phyloP scores from a whole-genome alignment of 2,329 filamentous ascomycete genomes.

The Pseudocercospora cruenta region DNA sequence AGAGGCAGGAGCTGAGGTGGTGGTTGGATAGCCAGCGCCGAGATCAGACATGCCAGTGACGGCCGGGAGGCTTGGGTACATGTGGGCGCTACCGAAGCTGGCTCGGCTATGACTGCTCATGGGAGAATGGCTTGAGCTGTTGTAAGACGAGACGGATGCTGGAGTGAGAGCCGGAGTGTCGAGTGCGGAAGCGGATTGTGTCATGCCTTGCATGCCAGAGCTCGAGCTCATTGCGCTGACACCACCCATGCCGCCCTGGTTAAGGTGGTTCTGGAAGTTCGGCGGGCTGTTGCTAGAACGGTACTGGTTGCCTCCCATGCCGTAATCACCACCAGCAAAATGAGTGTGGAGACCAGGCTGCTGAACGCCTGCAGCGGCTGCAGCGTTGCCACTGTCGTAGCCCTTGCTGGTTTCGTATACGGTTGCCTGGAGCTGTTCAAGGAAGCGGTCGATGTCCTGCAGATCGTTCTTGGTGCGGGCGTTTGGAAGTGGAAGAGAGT shows the following conservation, averaged over 20 bases:
- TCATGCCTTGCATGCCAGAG: conserved; percentile 41
- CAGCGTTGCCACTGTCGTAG: conserved; percentile 81
- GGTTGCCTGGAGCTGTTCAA: conserved; percentile 94
- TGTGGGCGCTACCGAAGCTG: conserved; percentile 60
- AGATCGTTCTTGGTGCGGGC: conserved; percentile 92
- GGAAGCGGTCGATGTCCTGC: conserved; percentile 88
- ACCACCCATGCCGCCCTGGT: conserved; percentile 36
- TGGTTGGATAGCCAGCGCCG: conserved; percentile 61
- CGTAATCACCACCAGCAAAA: conserved; percentile 42
- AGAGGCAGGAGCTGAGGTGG: conserved; percentile 68
- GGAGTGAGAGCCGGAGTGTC: conserved; percentile 79
- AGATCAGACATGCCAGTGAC: conserved; percentile 67
- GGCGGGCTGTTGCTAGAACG: conserved; percentile 63
- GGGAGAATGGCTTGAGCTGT: conserved; percentile 72
- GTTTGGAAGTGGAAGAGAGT: conserved; percentile 87
- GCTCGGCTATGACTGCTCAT: conserved; percentile 65
- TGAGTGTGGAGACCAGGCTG: conserved; percentile 70
- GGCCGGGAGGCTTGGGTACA: conserved; percentile 76
- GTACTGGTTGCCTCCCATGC: conserved; percentile 57
- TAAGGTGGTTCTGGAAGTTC: conserved; percentile 35
- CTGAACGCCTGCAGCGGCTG: conserved; percentile 76
- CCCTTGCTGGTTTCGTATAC: conserved; percentile 81
- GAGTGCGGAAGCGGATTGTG: conserved; percentile 49
- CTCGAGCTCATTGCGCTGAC: conserved; percentile 45
- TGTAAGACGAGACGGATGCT: conserved; percentile 75